phyloP scores from a whole-genome alignment of 163 green algal genomes.

The Prototheca cutis region DNA sequence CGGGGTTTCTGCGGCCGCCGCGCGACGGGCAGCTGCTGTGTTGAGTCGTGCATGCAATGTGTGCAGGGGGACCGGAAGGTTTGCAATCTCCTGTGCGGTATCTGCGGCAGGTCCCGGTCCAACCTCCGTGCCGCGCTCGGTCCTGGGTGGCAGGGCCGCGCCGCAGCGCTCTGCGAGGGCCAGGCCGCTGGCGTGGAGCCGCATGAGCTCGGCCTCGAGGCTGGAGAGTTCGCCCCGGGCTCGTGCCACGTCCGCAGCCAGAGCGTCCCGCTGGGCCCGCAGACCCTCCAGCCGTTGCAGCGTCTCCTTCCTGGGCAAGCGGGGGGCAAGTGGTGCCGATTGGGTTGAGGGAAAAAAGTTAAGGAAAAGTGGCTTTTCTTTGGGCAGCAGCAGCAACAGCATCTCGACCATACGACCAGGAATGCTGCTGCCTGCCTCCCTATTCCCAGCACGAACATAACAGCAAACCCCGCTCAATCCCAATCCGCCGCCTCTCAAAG shows the following conservation, averaged over 20 bases:
- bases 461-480: no score
- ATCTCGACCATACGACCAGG: no score
- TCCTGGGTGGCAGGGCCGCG: not conserved
- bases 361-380: not conserved
- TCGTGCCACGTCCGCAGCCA: constrained; percentile 25
- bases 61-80: no score
- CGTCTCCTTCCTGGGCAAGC: constrained; percentile 24
- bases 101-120: no score
- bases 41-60: no score
- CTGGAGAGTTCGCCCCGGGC: not conserved
- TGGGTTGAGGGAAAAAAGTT: not conserved
- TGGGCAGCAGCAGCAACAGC: no score
- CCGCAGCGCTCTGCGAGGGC: not conserved
- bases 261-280: constrained; percentile 18
- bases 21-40: no score
- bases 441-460: no score
- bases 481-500: no score
- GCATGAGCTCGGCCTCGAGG: not conserved
- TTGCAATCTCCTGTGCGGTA: no score
- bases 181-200: not conserved
- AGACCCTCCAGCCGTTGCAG: constrained; percentile 41
- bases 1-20: no score
- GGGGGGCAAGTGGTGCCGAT: not conserved
- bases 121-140: not conserved
- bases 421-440: no score